Percentiles rank a stretch among this genome's conserved stretches.
Evolutionary conservation across 768 basidiomycete species (phyloP).

Genomic region (Trametes sanguinea): DNA sequence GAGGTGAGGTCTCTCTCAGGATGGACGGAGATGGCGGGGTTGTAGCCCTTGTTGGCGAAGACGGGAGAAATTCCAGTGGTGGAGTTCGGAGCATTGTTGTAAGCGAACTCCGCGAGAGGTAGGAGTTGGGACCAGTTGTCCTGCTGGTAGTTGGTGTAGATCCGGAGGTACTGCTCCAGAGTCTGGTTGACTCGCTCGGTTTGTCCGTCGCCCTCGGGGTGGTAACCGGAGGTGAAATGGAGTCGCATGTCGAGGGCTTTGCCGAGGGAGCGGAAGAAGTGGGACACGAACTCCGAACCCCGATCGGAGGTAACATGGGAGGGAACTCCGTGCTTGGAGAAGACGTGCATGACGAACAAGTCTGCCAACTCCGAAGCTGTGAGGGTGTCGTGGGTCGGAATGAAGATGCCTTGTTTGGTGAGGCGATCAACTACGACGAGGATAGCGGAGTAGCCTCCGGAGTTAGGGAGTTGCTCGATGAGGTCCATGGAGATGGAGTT

Average conservation of each 20-base stretch:
- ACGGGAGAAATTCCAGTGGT: not conserved
- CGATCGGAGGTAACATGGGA: constrained; percentile 17
- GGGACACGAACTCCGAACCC: constrained; percentile 16
- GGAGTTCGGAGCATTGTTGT: too few species aligned
- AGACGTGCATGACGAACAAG: constrained; percentile 24
- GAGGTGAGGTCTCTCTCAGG: constrained; percentile 11
- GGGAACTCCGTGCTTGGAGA: constrained; percentile 6
- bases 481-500: not conserved
- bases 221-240: constrained; percentile 22
- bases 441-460: too few species aligned
- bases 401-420: constrained; percentile 22
- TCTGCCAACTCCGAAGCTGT: constrained; percentile 25
- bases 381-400: constrained; percentile 25
- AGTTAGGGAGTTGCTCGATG: too few species aligned
- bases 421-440: too few species aligned
- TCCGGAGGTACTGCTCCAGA: constrained; percentile 32
- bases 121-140: not conserved
- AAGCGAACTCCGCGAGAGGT: too few species aligned
- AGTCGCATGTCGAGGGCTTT: constrained; percentile 7
- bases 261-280: constrained; percentile 17
- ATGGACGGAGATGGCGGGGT: constrained; percentile 21
- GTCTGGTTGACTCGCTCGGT: constrained; percentile 34
- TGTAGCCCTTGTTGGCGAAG: constrained; percentile 14
- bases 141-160: not conserved
- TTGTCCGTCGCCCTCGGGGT: constrained; percentile 39